Evolutionary conservation across 805 yeast species (phyloP), one percentile per base, ranked within the genome.

Genomic region (Torulaspora microellipsoides): DNA sequence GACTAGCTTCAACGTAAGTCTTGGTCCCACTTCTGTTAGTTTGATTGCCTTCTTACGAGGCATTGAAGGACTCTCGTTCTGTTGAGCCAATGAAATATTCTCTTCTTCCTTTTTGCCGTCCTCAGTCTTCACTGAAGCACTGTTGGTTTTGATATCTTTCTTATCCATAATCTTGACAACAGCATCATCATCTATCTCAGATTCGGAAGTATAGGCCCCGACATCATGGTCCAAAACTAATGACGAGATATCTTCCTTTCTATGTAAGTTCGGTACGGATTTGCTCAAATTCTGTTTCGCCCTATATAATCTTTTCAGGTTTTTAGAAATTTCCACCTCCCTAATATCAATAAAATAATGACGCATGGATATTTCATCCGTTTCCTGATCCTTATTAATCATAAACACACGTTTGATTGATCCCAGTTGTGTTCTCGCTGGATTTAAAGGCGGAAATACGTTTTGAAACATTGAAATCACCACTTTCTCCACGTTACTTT

Each of bases 381-480:
- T 78, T 45, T 77, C 80, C 27, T 75, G 70, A 58, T 81, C 84
- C 58, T 81, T 85, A 62, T 84, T 83, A 43, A 93, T 68, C 77
- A 93, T 75, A 56, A 93, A 69, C 15, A 93, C 98, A 58, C 99
- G 76, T 56, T 80, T 83, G 42, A 93, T 89, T 1, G 84, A 70
- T 36, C 71, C 69, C 28, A 93, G 82, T 52, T 81, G 81, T 14
- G 95, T 85, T 45, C 71, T 68, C 52, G 87, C 87, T 3, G 96
- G 97, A 46, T 88, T 83, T 52, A 93, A 83, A 15, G 99, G 87
- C 6, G 99, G 99, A 65, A 91, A 87, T 79, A 93, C 80, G 68
- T 88, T 89, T 67, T 93, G 99, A 69, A 93, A 87, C 70, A 89
- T 81, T 3, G 97, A 86, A 27, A 95, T 80, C 44, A 89, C 64